phyloP scores from a whole-genome alignment of 1,284 basidiomycete genomes.

The Athelia psychrophila region DNA sequence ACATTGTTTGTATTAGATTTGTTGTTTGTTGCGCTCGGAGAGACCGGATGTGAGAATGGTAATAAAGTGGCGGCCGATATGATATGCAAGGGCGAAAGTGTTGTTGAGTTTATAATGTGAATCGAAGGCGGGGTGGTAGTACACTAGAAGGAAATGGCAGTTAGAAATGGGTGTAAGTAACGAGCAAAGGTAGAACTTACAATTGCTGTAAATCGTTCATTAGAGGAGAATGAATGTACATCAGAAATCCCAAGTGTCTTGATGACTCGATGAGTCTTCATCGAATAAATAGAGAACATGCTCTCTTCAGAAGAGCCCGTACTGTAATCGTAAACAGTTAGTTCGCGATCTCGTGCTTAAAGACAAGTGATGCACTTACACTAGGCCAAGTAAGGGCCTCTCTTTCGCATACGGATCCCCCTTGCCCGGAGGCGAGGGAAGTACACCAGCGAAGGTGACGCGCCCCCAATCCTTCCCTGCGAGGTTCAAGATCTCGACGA shows the following conservation, averaged over 20 bases:
- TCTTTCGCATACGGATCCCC: constrained; percentile 29
- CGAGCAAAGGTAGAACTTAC: constrained; percentile 38
- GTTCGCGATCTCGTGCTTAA: neutral
- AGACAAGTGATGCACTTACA: constrained; percentile 39
- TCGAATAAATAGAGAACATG: constrained; percentile 55
- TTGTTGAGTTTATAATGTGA: constrained; percentile 53
- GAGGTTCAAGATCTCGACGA: constrained; percentile 54
- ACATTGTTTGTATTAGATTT: constrained; percentile 33
- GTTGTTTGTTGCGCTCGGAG: constrained; percentile 24
- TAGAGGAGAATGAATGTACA: constrained; percentile 47
- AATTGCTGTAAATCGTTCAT: constrained; percentile 50
- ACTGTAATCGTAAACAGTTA: constrained; percentile 2
- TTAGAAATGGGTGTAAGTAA: constrained; percentile 1
- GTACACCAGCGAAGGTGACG: constrained; percentile 41
- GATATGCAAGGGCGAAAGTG: constrained; percentile 49
- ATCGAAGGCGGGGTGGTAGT: constrained; percentile 53
- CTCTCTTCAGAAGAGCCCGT: constrained; percentile 8
- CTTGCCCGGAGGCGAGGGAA: constrained; percentile 33
- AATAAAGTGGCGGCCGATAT: constrained; percentile 46
- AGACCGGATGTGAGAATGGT: constrained; percentile 29
- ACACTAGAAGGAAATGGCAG: constrained; percentile 37
- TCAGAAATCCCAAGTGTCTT: constrained; percentile 39
- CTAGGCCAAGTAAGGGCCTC: constrained; percentile 52
- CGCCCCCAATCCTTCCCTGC: constrained; percentile 31
- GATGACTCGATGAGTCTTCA: constrained; percentile 52